A percentile compares a stretch with the other conserved stretches of the same genome.
Evolutionary conservation across 2,329 filamentous ascomycete species (phyloP).

Genomic region (Cytospora chrysosperma): DNA sequence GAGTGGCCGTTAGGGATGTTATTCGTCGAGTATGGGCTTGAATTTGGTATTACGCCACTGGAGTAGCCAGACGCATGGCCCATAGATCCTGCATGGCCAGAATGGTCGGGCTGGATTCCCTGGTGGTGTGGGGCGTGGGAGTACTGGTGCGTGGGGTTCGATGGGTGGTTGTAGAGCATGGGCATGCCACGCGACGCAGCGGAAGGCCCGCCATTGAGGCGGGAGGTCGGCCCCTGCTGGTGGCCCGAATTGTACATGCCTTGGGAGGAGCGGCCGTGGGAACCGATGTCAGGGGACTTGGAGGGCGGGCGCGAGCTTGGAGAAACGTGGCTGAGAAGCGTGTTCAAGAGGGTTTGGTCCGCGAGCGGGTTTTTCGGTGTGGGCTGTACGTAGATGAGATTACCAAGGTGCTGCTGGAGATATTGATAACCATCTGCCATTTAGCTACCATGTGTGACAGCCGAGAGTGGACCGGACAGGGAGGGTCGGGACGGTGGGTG

Average conservation of each 20-base stretch:
- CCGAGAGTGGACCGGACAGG: slow-evolving; percentile 3
- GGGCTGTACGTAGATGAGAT: slow-evolving; percentile 57
- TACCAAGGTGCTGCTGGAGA: slow-evolving; percentile 57
- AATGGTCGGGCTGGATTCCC: slow-evolving; percentile 58
- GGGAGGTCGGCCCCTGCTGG: slow-evolving; percentile 71
- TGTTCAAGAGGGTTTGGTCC: slow-evolving; percentile 34
- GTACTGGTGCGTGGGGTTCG: slow-evolving; percentile 59
- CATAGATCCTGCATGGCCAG: slow-evolving; percentile 54
- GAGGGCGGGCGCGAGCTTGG: slow-evolving; percentile 32
- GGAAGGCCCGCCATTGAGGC: slow-evolving; percentile 69
- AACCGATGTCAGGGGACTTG: slow-evolving; percentile 32
- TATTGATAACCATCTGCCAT: slow-evolving; percentile 70
- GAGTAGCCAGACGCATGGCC: slow-evolving; percentile 62
- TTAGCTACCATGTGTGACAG: slow-evolving; percentile 45
- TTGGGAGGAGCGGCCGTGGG: slow-evolving; percentile 35
- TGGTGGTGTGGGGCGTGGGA: slow-evolving; percentile 65
- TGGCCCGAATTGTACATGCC: slow-evolving; percentile 74
- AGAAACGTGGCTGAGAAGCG: slow-evolving; percentile 35
- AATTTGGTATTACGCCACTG: slow-evolving; percentile 62
- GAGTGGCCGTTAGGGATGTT: slow-evolving; percentile 58
- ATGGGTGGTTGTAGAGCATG: slow-evolving; percentile 70
- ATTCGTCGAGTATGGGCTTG: slow-evolving; percentile 57
- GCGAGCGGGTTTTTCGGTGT: slow-evolving; percentile 45
- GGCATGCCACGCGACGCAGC: slow-evolving; percentile 48
- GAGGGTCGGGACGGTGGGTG: slow-evolving; percentile 10